Conservation (phyloP, 2,329 filamentous ascomycete genomes). For the Hymenoscyphus linearis region DNA sequence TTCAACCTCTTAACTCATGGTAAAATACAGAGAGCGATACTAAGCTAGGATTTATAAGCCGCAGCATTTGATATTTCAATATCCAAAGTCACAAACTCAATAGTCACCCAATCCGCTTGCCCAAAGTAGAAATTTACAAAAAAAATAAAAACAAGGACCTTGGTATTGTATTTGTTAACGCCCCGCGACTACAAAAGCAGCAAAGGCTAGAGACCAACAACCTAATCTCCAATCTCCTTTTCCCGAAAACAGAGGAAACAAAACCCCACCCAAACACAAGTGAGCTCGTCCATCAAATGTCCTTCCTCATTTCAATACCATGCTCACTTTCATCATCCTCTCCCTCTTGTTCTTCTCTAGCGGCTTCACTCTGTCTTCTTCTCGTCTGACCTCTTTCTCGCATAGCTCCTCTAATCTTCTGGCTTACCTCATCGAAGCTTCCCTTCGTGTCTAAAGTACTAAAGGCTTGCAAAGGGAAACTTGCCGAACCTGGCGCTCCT, state of each 20-base stretch:
- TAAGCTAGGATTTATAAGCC: too few species aligned
- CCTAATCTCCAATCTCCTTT: not conserved
- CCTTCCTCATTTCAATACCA: conserved; percentile 29
- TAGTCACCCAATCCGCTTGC: too few species aligned
- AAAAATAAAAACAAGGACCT: not conserved
- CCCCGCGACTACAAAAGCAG: conserved; percentile 1
- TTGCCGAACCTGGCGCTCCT: conserved; percentile 53
- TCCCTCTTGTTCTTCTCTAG: conserved; percentile 39
- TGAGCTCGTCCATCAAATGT: conserved; percentile 14
- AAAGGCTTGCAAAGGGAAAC: conserved; percentile 65
- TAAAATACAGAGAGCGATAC: too few species aligned
- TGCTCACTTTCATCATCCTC: conserved; percentile 41
- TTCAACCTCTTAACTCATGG: too few species aligned
- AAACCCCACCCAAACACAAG: not conserved
- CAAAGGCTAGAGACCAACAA: not conserved
- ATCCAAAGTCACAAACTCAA: too few species aligned
- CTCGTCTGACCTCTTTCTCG: conserved; percentile 62
- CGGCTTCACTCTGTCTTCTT: conserved; percentile 36
- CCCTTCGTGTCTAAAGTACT: conserved; percentile 62
- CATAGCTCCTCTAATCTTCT: conserved; percentile 83
- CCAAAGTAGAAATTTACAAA: not conserved
- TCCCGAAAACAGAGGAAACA: not conserved
- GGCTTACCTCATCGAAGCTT: conserved; percentile 75
- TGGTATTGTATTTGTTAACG: conserved; percentile 4
- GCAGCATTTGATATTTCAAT: too few species aligned